Conservation (phyloP, 305 asterid species). For the Fraxinus platypoda region DNA sequence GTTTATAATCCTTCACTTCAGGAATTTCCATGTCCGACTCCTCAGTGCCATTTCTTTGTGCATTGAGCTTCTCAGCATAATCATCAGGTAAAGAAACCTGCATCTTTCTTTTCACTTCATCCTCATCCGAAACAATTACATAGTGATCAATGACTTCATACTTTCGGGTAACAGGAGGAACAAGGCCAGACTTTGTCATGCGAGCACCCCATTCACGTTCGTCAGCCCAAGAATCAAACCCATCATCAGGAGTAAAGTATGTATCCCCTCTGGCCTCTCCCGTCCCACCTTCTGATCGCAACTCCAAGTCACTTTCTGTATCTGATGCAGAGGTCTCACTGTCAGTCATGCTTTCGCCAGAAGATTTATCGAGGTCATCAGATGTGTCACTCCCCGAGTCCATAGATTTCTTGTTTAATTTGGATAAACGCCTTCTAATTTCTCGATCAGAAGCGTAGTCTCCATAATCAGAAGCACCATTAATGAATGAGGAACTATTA, state of each 20-base stretch:
- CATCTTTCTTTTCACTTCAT: constrained; percentile 94
- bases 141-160: constrained; percentile 93
- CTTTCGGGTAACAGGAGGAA: constrained; percentile 97
- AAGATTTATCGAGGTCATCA: constrained; percentile 72
- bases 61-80: constrained; percentile 74
- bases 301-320: constrained; percentile 74
- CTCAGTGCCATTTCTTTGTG: constrained; percentile 87
- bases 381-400: constrained; percentile 90
- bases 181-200: constrained; percentile 95
- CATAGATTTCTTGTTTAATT: constrained; percentile 69
- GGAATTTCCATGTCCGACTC: constrained; percentile 99
- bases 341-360: constrained; percentile 62
- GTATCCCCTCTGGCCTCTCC: constrained; percentile 60
- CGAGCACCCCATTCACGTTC: constrained; percentile 99
- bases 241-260: constrained; percentile 65
- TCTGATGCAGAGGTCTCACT: constrained; percentile 80
- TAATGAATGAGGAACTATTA: constrained; percentile 51
- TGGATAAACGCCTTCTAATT: constrained; percentile 81
- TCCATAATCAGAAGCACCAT: constrained; percentile 64
- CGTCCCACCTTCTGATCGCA: constrained; percentile 49
- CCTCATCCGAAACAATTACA: constrained; percentile 89
- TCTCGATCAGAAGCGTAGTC: constrained; percentile 90
- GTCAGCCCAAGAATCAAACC: constrained; percentile 75
- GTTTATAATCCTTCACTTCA: constrained; percentile 89
- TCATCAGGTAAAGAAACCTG: constrained; percentile 92